phyloP scores from a whole-genome alignment of 139 green algal species.

The Tetradesmus obliquus region DNA sequence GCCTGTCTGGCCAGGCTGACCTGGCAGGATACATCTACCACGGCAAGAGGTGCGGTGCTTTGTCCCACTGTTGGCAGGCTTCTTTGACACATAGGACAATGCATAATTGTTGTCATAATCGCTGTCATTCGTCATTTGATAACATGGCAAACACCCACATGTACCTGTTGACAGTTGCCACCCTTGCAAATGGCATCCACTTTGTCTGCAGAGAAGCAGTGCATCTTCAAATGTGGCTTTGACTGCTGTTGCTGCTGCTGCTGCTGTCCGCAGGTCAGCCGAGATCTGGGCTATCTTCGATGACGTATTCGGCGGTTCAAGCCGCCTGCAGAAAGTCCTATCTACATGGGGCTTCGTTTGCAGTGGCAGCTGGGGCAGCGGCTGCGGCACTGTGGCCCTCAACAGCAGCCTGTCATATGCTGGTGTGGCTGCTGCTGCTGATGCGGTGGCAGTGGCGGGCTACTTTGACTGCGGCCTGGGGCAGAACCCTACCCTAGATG shows the following conservation, averaged over 20 bases:
- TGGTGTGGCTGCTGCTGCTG: neutral
- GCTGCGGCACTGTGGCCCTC: slow-evolving; percentile 37
- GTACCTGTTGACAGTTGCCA: too few species aligned
- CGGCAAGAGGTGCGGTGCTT: slow-evolving; percentile 10
- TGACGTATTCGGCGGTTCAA: slow-evolving; percentile 27
- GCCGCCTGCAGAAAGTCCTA: slow-evolving; percentile 32
- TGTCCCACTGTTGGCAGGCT: neutral
- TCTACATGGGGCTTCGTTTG: slow-evolving; percentile 52
- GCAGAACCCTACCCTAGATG: slow-evolving; percentile 28
- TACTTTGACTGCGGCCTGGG: slow-evolving; percentile 52
- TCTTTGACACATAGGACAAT: neutral
- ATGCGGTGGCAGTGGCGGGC: slow-evolving; percentile 35
- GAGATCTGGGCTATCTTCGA: slow-evolving; percentile 46
- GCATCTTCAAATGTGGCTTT: neutral
- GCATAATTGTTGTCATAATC: neutral
- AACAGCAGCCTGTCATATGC: slow-evolving; percentile 15
- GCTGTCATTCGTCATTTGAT: neutral
- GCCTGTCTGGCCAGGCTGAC: slow-evolving; percentile 29
- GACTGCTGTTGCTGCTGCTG: neutral
- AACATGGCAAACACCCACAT: too few species aligned
- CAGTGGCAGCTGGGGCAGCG: slow-evolving; percentile 22
- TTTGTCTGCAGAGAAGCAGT: too few species aligned
- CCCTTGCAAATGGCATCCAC: too few species aligned
- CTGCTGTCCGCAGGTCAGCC: neutral
- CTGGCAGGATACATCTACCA: slow-evolving; percentile 53